Evolutionary conservation across 164 flowering plant species (phyloP).

Genomic region (Brasenia schreberi): DNA sequence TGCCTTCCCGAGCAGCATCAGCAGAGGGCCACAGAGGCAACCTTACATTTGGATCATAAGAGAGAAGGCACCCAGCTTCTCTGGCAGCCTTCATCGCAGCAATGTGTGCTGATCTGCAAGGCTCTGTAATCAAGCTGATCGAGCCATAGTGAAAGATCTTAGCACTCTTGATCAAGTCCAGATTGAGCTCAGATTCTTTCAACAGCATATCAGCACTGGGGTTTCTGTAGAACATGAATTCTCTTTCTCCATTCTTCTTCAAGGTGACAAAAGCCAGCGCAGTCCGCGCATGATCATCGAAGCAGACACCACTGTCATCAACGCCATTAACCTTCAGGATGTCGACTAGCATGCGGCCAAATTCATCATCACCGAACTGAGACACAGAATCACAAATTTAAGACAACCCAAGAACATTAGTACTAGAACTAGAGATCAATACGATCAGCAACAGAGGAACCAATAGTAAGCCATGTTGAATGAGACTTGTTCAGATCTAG

Average conservation of each 20-base stretch:
- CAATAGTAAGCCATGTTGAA: too few species aligned
- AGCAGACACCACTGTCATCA: slow-evolving; percentile 34
- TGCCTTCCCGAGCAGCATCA: slow-evolving; percentile 38
- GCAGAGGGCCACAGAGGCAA: slow-evolving; percentile 68
- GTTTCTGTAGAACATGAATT: slow-evolving; percentile 69
- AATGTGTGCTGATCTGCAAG: slow-evolving; percentile 61
- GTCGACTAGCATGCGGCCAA: slow-evolving; percentile 52
- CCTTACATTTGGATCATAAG: slow-evolving; percentile 71
- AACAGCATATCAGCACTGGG: slow-evolving; percentile 72
- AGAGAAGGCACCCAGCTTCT: slow-evolving; percentile 43
- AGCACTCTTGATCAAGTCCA: slow-evolving; percentile 31
- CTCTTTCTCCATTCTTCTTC: slow-evolving; percentile 43
- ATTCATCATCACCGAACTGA: slow-evolving; percentile 64
- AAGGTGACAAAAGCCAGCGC: slow-evolving; percentile 68
- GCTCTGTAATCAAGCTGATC: slow-evolving; percentile 65
- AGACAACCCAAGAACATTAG: neutral
- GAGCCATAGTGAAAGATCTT: slow-evolving; percentile 71
- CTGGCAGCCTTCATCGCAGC: slow-evolving; percentile 67
- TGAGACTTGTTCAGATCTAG: too few species aligned
- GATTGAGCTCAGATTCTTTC: slow-evolving; percentile 39
- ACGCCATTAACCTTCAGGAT: slow-evolving; percentile 45
- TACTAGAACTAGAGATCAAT: too few species aligned
- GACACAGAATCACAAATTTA: neutral
- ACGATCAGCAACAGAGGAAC: too few species aligned
- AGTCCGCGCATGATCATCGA: slow-evolving; percentile 45